Conservation (phyloP, 1,139 yeast genomes). For the Candida smagusa region DNA sequence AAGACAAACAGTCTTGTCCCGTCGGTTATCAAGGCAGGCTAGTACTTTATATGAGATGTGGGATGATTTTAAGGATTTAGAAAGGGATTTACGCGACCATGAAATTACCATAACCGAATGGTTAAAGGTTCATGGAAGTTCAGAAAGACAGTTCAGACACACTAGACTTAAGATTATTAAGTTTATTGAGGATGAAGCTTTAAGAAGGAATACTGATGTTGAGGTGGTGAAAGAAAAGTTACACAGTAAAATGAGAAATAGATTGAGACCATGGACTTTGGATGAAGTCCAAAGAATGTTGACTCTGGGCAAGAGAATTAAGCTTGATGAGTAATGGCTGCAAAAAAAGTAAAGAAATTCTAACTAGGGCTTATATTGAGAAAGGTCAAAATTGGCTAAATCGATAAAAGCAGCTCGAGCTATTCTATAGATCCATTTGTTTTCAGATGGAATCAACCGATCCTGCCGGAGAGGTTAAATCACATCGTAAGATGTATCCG, state of each 20-base stretch:
- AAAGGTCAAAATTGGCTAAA: no score
- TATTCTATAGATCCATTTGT: no score
- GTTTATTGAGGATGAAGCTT: constrained; percentile 34
- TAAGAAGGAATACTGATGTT: constrained; percentile 18
- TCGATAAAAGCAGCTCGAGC: no score
- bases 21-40: constrained; percentile 33
- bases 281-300: constrained; percentile 40
- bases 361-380: no score
- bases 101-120: constrained; percentile 33
- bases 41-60: constrained; percentile 36
- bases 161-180: constrained; percentile 32
- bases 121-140: constrained; percentile 34
- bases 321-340: constrained; percentile 19
- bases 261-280: constrained; percentile 35
- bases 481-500: no score
- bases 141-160: constrained; percentile 35
- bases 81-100: constrained; percentile 24
- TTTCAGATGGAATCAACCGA: no score
- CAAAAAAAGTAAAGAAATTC: no score
- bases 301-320: constrained; percentile 31
- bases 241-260: constrained; percentile 32
- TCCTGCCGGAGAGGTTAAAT: no score
- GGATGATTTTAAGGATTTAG: constrained; percentile 36
- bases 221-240: constrained; percentile 30
- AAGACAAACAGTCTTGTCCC: constrained; percentile 21